These are phyloP conservation scores for Metschnikowia lunata DNA, from an alignment of 805 yeast species.

Conservation along the genomic window DNA sequence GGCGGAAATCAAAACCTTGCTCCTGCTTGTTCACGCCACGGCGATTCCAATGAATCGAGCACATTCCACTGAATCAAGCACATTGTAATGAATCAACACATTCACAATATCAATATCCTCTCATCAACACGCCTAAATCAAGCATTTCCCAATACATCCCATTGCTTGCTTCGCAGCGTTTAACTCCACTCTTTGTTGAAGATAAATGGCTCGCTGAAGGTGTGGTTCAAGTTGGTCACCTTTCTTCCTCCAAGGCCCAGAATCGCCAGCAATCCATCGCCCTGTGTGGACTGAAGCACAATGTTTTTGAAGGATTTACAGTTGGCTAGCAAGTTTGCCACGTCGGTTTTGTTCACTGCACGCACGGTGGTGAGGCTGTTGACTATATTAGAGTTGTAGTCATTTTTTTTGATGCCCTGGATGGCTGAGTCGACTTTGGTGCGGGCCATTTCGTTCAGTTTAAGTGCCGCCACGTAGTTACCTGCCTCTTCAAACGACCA, in stretches of 20 bases:
- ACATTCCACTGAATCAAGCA: too few relatives aligned
- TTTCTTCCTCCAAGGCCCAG: constrained; percentile 50
- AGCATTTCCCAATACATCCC: too few relatives aligned
- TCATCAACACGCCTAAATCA: too few relatives aligned
- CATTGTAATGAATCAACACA: too few relatives aligned
- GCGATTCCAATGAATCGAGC: too few relatives aligned
- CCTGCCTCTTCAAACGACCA: constrained; percentile 52
- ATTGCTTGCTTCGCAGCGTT: too few relatives aligned
- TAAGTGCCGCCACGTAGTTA: constrained; percentile 37
- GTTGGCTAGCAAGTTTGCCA: constrained; percentile 46
- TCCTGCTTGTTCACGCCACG: too few relatives aligned
- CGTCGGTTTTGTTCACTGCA: constrained; percentile 52
- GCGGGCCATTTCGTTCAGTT: constrained; percentile 35
- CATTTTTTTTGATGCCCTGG: constrained; percentile 41
- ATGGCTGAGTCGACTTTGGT: constrained; percentile 31
- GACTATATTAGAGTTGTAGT: constrained; percentile 42
- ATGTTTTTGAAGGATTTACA: constrained; percentile 42
- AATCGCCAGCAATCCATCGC: constrained; percentile 26
- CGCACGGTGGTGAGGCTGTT: constrained; percentile 44
- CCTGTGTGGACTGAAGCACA: constrained; percentile 28
- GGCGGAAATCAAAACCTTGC: too few relatives aligned
- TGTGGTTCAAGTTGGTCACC: constrained; percentile 33
- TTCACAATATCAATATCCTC: too few relatives aligned
- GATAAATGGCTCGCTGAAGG: constrained; percentile 48
- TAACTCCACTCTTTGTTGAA: constrained; percentile 35